phyloP scores from a whole-genome alignment of 2,329 filamentous ascomycete species.

The Cephalotrichum gorgonifer region DNA sequence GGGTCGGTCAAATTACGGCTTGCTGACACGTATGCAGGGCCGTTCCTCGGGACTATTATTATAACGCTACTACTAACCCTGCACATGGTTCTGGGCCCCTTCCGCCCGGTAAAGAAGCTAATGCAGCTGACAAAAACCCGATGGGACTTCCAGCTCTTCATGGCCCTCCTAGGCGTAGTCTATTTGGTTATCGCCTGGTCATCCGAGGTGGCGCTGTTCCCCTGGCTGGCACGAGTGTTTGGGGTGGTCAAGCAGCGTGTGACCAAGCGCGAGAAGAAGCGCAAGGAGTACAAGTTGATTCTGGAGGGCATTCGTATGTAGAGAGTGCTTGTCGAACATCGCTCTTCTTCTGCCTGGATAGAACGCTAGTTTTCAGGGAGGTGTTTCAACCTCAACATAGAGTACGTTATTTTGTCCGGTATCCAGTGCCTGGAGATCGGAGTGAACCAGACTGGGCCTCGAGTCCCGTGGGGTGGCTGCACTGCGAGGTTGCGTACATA shows the following conservation, averaged over 20 bases:
- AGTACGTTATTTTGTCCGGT: neutral
- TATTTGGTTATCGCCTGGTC: conserved; percentile 62
- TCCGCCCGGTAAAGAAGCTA: conserved; percentile 53
- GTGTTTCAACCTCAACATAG: neutral
- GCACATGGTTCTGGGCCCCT: conserved; percentile 74
- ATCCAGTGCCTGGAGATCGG: neutral
- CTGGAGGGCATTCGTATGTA: conserved; percentile 36
- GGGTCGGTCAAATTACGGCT: neutral
- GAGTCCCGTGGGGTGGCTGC: neutral
- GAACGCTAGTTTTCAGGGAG: neutral
- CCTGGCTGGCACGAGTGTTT: conserved; percentile 54
- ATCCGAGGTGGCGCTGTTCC: conserved; percentile 63
- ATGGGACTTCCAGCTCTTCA: conserved; percentile 58
- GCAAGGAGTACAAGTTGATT: conserved; percentile 83
- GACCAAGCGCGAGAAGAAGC: conserved; percentile 56
- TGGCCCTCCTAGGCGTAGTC: conserved; percentile 58
- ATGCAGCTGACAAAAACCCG: conserved; percentile 85
- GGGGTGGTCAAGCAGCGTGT: conserved; percentile 51
- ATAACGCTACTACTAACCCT: conserved; percentile 55
- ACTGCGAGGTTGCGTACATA: neutral
- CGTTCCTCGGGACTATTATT: conserved; percentile 71
- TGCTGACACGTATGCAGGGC: conserved; percentile 40
- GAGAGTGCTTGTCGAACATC: too few species aligned
- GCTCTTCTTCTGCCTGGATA: neutral
- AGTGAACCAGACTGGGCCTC: neutral